phyloP scores from a whole-genome alignment of 345 rosid species.

The Pistacia atlantica region DNA sequence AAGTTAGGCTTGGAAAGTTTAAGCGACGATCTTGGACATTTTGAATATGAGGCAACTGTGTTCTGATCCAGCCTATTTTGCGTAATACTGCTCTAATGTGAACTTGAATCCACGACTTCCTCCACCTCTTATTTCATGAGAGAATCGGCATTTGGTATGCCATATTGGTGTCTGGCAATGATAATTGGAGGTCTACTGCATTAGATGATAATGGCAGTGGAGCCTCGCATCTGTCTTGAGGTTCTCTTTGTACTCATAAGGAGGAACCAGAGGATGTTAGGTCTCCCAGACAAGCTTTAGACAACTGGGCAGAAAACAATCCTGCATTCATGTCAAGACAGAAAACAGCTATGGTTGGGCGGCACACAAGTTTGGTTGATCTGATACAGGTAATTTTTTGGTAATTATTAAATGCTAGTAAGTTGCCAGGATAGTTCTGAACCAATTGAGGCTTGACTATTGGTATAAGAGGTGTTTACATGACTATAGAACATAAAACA shows the following conservation, averaged over 20 bases:
- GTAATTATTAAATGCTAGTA: not conserved
- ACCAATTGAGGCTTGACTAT: constrained; percentile 8
- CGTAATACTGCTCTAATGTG: constrained; percentile 76
- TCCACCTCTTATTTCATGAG: constrained; percentile 83
- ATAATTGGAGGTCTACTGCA: constrained; percentile 46
- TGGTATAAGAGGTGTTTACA: too few relatives aligned
- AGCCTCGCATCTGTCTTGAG: constrained; percentile 46
- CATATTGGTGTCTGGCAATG: constrained; percentile 69
- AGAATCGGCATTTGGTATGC: constrained; percentile 61
- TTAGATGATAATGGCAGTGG: constrained; percentile 54
- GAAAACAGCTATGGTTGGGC: constrained; percentile 42
- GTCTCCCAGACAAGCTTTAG: constrained; percentile 36
- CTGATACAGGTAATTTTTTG: constrained; percentile 70
- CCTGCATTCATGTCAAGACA: constrained; percentile 32
- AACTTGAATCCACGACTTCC: constrained; percentile 95
- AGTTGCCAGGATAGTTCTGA: not conserved
- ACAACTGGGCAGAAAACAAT: constrained; percentile 26
- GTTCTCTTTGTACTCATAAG: constrained; percentile 67
- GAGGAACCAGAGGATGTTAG: constrained; percentile 88
- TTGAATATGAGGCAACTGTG: constrained; percentile 70
- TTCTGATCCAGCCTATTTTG: constrained; percentile 78
- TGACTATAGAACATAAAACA: not conserved
- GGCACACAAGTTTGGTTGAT: constrained; percentile 87
- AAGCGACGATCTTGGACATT: constrained; percentile 51
- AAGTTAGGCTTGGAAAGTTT: constrained; percentile 3